Percentiles rank a stretch among this genome's conserved stretches.
These are phyloP conservation scores for Dimargaris xerosporica DNA, from an alignment of 192 early-diverging fungal species.

Conservation along the genomic window DNA sequence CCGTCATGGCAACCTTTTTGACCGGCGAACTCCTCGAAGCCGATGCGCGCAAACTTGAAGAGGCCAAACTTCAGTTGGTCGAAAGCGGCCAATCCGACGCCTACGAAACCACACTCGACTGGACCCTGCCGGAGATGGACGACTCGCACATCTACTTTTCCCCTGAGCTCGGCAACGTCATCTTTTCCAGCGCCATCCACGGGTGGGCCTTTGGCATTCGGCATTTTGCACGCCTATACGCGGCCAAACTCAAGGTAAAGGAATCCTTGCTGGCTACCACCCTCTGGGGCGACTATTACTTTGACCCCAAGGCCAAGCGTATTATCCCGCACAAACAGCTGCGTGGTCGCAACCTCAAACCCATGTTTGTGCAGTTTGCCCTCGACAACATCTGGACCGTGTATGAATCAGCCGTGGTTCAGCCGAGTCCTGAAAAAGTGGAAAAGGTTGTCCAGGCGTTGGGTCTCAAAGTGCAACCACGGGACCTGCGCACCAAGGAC, in stretches of 20 bases:
- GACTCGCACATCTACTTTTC: conserved; percentile 93
- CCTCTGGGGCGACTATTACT: conserved; percentile 95
- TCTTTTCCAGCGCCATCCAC: conserved; percentile 90
- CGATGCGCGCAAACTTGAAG: conserved; percentile 51
- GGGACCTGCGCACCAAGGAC: conserved; percentile 83
- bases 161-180: conserved; percentile 88
- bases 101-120: conserved; percentile 37
- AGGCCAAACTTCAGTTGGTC: conserved; percentile 35
- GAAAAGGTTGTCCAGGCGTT: conserved; percentile 88
- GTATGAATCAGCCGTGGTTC: conserved; percentile 59
- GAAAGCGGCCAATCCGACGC: conserved; percentile 25
- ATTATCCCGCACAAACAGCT: conserved; percentile 75
- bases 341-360: conserved; percentile 69
- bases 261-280: conserved; percentile 59
- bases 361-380: conserved; percentile 93
- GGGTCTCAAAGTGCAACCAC: conserved; percentile 73
- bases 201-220: conserved; percentile 95
- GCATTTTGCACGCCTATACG: conserved; percentile 87
- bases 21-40: conserved; percentile 74
- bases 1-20: conserved; percentile 87
- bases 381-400: conserved; percentile 91
- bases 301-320: conserved; percentile 90
- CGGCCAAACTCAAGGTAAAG: conserved; percentile 72
- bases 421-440: conserved; percentile 61
- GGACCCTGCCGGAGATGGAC: conserved; percentile 78